Evolutionary conservation across 257 asterid species (phyloP), one percentile per base, ranked within the genome.

Genomic region (Oldenlandia corymbosa): DNA sequence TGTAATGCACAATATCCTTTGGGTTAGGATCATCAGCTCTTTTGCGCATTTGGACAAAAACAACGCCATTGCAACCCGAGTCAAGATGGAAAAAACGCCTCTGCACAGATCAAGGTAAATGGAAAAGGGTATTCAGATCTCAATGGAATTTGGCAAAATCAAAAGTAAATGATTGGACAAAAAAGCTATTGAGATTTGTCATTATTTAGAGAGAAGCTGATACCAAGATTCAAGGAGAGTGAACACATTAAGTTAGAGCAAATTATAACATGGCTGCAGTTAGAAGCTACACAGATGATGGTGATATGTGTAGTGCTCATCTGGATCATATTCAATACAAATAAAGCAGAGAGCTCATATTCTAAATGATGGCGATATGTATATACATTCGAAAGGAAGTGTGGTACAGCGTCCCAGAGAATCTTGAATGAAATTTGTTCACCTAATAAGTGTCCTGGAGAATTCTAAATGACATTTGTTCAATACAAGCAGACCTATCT

Each of bases 21-120:
- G 95, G 90, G 71, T 73, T 66, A 27, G 99, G 97, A 76, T 90
- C 97, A 64, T 88, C 90, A 53, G 85, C 94, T 73, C 57, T 84
- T 79, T 83, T 85, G 30, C 88, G 86, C 97, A 93, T 87, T 82
- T 85, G 99, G 73, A 93, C 73, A 71, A 93, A 87, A 64, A 79
- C 67, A 65, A 93, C 96, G 65, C 97, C 99, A 60, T 93, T 93
- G 77, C 97, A 90, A 37, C 97, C 97, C 1, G 97, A 77, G 69
- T 85, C 99, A 3, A 93, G 96, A 69, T 79, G 81, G 75, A 69
- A 76, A 68, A 93, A 93, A 60, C 87, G 90, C 80, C 97, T 84
- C 96, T 87, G 90, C 69, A 71, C 36, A 68, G 14, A 28, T 17
- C 47, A 69, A 28, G 32, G 37, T 2, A 45, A 37, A 24, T 1